A percentile compares a stretch with the other conserved stretches of the same genome.
phyloP scores from a whole-genome alignment of 2,329 filamentous ascomycete genomes.

The Botrytis porri region DNA sequence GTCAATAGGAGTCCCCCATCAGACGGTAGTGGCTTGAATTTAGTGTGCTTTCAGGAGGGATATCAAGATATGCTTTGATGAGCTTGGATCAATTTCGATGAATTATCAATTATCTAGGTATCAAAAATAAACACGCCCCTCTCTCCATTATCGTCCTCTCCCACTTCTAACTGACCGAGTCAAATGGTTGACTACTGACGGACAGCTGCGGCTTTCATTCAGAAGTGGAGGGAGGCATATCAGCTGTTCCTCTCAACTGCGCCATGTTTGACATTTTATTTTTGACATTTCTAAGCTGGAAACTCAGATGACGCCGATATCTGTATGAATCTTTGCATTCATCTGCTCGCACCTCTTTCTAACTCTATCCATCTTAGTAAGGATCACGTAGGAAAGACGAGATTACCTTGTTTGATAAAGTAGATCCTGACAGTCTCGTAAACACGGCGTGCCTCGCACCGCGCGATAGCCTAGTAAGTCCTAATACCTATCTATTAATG shows the following conservation, averaged over 20 bases:
- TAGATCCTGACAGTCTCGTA: background rate
- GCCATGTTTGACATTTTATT: constrained; percentile 17
- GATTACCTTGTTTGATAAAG: background rate
- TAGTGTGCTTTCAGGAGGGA: background rate
- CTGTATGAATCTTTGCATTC: background rate
- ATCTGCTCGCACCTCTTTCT: background rate
- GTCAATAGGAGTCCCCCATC: background rate
- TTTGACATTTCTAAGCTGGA: constrained; percentile 7
- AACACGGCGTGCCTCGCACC: background rate
- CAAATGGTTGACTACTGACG: constrained; percentile 1
- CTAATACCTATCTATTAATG: background rate
- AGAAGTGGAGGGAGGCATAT: background rate
- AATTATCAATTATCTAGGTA: background rate
- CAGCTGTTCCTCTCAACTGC: constrained; percentile 19
- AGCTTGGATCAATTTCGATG: background rate
- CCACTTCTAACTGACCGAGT: constrained; percentile 5
- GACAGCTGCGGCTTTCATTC: background rate
- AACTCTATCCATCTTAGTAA: background rate
- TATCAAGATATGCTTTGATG: background rate
- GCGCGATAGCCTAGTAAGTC: background rate
- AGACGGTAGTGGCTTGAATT: constrained; percentile 1
- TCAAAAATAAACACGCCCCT: background rate
- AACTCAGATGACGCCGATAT: background rate
- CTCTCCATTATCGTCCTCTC: constrained; percentile 8
- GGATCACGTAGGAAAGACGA: background rate